These are phyloP conservation scores for Xerocomus spinulosus DNA, from an alignment of 768 basidiomycete genomes.

Conservation along the genomic window DNA sequence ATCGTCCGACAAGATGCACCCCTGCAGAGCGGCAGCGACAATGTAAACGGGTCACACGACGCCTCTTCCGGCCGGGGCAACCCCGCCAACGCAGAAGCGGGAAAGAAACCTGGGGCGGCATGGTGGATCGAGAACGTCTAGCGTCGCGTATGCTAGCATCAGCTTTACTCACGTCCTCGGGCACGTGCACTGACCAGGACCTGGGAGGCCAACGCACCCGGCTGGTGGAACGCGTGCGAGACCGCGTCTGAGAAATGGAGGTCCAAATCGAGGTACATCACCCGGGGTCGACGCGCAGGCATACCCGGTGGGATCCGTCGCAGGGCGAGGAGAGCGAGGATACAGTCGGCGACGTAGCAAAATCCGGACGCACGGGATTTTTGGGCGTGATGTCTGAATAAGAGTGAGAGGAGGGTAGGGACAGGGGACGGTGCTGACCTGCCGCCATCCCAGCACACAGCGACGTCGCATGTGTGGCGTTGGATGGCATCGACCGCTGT, in stretches of 20 bases:
- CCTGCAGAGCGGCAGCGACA: slow-evolving; percentile 74
- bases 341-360: slow-evolving; percentile 91
- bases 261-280: slow-evolving; percentile 92
- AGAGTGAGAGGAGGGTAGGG: not conserved
- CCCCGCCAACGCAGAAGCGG: slow-evolving; percentile 47
- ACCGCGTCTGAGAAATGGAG: slow-evolving; percentile 90
- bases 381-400: slow-evolving; percentile 72
- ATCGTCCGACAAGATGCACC: slow-evolving; percentile 69
- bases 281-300: slow-evolving; percentile 42
- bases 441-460: slow-evolving; percentile 92
- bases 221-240: slow-evolving; percentile 63
- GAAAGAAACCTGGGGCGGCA: slow-evolving; percentile 79
- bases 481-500: slow-evolving; percentile 64
- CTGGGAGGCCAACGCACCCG: slow-evolving; percentile 36
- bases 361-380: slow-evolving; percentile 80
- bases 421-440: slow-evolving; percentile 41
- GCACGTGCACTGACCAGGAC: slow-evolving; percentile 51
- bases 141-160: not conserved
- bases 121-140: slow-evolving; percentile 86
- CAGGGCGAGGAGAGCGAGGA: slow-evolving; percentile 74
- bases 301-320: slow-evolving; percentile 35
- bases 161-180: too few species aligned
- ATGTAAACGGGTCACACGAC: slow-evolving; percentile 53
- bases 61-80: slow-evolving; percentile 39
- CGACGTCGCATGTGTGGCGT: slow-evolving; percentile 48